phyloP scores from a whole-genome alignment of 177 flowering plant species.

The Tripterygium wilfordii region DNA sequence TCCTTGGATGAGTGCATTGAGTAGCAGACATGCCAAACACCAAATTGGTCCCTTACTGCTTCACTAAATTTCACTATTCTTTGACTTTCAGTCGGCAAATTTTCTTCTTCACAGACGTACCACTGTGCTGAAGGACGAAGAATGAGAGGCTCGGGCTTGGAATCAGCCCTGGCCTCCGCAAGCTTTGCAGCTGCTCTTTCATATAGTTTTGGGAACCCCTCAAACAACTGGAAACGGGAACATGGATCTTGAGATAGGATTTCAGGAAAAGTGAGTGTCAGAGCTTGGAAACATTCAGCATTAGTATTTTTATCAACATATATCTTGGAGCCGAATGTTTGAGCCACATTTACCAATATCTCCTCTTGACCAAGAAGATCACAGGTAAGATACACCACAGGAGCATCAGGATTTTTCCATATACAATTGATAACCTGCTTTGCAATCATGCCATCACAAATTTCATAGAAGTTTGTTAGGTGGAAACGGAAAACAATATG shows the following conservation, averaged over 20 bases:
- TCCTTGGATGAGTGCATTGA: constrained; percentile 82
- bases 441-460: too few species aligned
- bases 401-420: constrained; percentile 86
- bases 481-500: too few species aligned
- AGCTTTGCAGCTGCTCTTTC: constrained; percentile 64
- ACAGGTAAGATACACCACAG: constrained; percentile 64
- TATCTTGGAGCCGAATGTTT: constrained; percentile 79
- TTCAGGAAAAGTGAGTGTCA: constrained; percentile 53
- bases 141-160: constrained; percentile 68
- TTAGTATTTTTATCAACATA: constrained; percentile 48
- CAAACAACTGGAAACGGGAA: constrained; percentile 71
- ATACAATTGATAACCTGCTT: constrained; percentile 81
- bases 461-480: too few species aligned
- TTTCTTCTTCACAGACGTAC: constrained; percentile 61
- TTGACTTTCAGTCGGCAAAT: constrained; percentile 21
- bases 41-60: constrained; percentile 67
- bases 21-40: constrained; percentile 91
- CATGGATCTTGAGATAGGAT: constrained; percentile 56
- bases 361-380: constrained; percentile 89
- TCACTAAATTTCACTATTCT: constrained; percentile 30
- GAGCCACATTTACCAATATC: constrained; percentile 51
- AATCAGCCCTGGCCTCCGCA: constrained; percentile 41
- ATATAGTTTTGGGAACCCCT: constrained; percentile 58
- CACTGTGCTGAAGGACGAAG: constrained; percentile 87
- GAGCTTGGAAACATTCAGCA: constrained; percentile 43